phyloP scores from a whole-genome alignment of 2,329 filamentous ascomycete species.

The Colletotrichum destructivum region DNA sequence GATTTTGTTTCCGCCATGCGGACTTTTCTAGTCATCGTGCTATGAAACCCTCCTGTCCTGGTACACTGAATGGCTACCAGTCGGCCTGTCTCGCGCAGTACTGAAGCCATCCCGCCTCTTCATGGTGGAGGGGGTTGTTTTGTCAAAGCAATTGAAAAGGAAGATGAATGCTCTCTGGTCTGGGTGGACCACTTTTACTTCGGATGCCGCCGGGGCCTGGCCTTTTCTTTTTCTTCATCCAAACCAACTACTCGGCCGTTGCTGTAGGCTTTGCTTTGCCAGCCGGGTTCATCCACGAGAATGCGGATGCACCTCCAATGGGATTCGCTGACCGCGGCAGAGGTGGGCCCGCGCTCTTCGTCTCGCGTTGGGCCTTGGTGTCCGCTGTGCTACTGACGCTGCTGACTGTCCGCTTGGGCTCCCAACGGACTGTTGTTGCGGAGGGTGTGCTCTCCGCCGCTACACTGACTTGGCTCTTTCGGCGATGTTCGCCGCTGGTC shows the following conservation, averaged over 20 bases:
- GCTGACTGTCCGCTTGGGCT: conserved; percentile 65
- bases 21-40: conserved; percentile 26
- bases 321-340: conserved; percentile 81
- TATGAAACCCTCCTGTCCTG: conserved; percentile 24
- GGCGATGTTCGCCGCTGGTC: conserved; percentile 64
- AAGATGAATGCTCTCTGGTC: conserved; percentile 35
- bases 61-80: conserved; percentile 33
- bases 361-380: conserved; percentile 44
- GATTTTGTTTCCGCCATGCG: conserved; percentile 27
- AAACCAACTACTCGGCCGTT: conserved; percentile 38
- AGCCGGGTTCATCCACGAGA: conserved; percentile 86
- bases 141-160: conserved; percentile 37
- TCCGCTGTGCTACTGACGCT: conserved; percentile 55
- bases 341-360: conserved; percentile 55
- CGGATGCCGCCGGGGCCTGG: conserved; percentile 33
- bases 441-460: conserved; percentile 70
- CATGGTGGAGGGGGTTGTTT: conserved; percentile 19
- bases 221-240: conserved; percentile 4
- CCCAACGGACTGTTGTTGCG: conserved; percentile 62
- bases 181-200: conserved; percentile 5
- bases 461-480: conserved; percentile 66
- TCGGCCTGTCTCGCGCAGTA: conserved; percentile 25
- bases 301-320: conserved; percentile 91
- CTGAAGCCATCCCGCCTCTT: conserved; percentile 30
- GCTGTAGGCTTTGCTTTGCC: conserved; percentile 59